These are phyloP conservation scores for Seiridium unicorne DNA, from an alignment of 2,329 filamentous ascomycete genomes.

Conservation along the genomic window DNA sequence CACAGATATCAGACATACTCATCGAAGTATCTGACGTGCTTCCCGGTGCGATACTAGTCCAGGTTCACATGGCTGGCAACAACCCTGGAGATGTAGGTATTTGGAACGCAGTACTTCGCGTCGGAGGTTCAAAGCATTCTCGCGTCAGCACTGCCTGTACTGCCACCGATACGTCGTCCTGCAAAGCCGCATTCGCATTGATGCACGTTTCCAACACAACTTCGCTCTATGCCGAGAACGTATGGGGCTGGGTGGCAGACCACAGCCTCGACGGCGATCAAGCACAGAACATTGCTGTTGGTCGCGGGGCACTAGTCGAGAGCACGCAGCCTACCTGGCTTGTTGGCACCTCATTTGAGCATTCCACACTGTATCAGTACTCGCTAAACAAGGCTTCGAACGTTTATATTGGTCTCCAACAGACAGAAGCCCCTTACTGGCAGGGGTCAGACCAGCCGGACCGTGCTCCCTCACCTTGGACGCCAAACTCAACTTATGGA, in stretches of 20 bases:
- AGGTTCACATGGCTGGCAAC: slow-evolving; percentile 47
- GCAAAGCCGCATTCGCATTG: slow-evolving; percentile 44
- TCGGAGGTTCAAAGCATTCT: slow-evolving; percentile 42
- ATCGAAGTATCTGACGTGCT: slow-evolving; percentile 47
- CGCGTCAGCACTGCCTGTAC: slow-evolving; percentile 35
- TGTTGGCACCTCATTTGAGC: slow-evolving; percentile 49
- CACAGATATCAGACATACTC: slow-evolving; percentile 50
- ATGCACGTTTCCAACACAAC: slow-evolving; percentile 45
- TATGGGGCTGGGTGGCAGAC: slow-evolving; percentile 46
- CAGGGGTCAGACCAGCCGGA: neutral
- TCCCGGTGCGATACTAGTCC: slow-evolving; percentile 35
- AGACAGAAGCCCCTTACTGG: slow-evolving; percentile 44
- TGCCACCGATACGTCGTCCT: slow-evolving; percentile 28
- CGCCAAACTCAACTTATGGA: slow-evolving; percentile 17
- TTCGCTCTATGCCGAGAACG: slow-evolving; percentile 51
- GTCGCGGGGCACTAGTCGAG: slow-evolving; percentile 45
- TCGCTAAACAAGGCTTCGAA: slow-evolving; percentile 42
- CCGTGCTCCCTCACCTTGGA: slow-evolving; percentile 37
- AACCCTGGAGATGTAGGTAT: slow-evolving; percentile 47
- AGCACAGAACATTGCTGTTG: slow-evolving; percentile 39
- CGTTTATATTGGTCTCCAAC: slow-evolving; percentile 40
- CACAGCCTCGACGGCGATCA: slow-evolving; percentile 47
- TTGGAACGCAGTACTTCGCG: slow-evolving; percentile 42
- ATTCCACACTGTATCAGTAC: slow-evolving; percentile 50
- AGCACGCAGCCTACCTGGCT: slow-evolving; percentile 50